Conservation (phyloP, 768 basidiomycete species). For the Trametes meyenii region DNA sequence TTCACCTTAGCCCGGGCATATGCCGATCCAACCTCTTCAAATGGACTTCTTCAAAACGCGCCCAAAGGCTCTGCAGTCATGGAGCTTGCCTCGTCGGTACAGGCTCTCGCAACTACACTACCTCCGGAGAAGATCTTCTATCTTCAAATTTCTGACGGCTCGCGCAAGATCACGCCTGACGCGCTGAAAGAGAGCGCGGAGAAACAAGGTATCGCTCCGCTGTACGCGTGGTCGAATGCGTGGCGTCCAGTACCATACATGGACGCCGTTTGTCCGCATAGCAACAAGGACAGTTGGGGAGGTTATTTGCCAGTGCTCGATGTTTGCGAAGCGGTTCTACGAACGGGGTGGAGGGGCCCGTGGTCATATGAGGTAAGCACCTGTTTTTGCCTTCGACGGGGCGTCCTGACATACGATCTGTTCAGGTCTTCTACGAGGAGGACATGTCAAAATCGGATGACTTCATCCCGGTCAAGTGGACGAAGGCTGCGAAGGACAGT, state of each 20-base stretch:
- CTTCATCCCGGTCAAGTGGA: slow-evolving; percentile 28
- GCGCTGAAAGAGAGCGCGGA: slow-evolving; percentile 23
- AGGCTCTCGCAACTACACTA: slow-evolving; percentile 25
- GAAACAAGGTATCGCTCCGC: slow-evolving; percentile 28
- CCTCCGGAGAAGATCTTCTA: slow-evolving; percentile 35
- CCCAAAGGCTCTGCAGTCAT: slow-evolving; percentile 17
- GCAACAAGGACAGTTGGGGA: slow-evolving; percentile 19
- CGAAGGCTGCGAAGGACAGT: slow-evolving; percentile 14
- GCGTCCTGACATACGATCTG: background rate
- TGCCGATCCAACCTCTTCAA: slow-evolving; percentile 28
- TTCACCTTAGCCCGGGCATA: slow-evolving; percentile 29
- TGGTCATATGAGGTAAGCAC: slow-evolving; percentile 33
- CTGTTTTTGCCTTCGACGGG: background rate
- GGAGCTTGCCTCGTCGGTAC: slow-evolving; percentile 27
- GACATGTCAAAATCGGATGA: slow-evolving; percentile 26
- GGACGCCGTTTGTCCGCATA: slow-evolving; percentile 22
- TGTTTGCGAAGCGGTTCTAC: slow-evolving; percentile 32
- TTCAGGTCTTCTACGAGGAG: slow-evolving; percentile 10
- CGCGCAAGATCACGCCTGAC: slow-evolving; percentile 24
- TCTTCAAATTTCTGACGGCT: slow-evolving; percentile 37
- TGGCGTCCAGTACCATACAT: slow-evolving; percentile 35
- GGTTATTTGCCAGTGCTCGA: slow-evolving; percentile 33
- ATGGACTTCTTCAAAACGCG: slow-evolving; percentile 17
- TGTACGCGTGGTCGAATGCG: slow-evolving; percentile 35
- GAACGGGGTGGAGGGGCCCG: slow-evolving; percentile 35